Percentiles rank a stretch among this genome's conserved stretches.
Evolutionary conservation across 2,329 filamentous ascomycete genomes (phyloP).

Genomic region (Phaeophleospora eucalypticola): DNA sequence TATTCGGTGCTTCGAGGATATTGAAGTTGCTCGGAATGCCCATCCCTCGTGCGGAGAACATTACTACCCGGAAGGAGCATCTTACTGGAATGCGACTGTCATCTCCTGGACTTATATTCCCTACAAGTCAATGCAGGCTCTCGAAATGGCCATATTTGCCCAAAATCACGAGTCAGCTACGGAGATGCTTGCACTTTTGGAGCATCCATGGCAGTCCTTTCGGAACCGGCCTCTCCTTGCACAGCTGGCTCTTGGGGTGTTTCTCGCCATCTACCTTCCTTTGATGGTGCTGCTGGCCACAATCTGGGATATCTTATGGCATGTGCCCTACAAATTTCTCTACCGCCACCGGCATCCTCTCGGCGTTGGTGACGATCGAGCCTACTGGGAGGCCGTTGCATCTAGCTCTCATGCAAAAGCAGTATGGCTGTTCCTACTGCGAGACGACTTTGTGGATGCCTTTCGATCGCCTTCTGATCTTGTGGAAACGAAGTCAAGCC

Average conservation of each 20-base stretch:
- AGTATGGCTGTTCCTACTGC: slow-evolving; percentile 1
- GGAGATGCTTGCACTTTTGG: slow-evolving; percentile 15
- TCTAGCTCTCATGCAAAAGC: slow-evolving; percentile 6
- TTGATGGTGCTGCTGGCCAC: slow-evolving; percentile 9
- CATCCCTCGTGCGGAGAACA: neutral
- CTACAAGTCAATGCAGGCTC: neutral
- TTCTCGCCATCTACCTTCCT: slow-evolving; percentile 14
- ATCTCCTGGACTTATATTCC: neutral
- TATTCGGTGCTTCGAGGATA: neutral
- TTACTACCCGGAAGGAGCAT: neutral
- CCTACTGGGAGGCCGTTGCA: slow-evolving; percentile 1
- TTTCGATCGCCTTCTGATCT: neutral
- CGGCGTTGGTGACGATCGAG: neutral
- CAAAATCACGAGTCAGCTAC: slow-evolving; percentile 6
- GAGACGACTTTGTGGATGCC: slow-evolving; percentile 1
- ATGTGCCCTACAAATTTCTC: slow-evolving; percentile 10
- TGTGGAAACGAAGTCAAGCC: neutral
- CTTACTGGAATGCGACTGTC: neutral
- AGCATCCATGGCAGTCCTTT: slow-evolving; percentile 14
- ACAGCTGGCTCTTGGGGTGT: slow-evolving; percentile 12
- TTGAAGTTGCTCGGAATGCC: too few relatives aligned
- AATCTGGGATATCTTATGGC: slow-evolving; percentile 12
- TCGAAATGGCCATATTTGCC: slow-evolving; percentile 14
- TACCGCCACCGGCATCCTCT: slow-evolving; percentile 2
- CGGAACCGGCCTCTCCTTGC: slow-evolving; percentile 1